A percentile compares a stretch with the other conserved stretches of the same genome.
These are phyloP conservation scores for Suhomyces faveliae DNA, from an alignment of 805 yeast genomes.

Conservation along the genomic window DNA sequence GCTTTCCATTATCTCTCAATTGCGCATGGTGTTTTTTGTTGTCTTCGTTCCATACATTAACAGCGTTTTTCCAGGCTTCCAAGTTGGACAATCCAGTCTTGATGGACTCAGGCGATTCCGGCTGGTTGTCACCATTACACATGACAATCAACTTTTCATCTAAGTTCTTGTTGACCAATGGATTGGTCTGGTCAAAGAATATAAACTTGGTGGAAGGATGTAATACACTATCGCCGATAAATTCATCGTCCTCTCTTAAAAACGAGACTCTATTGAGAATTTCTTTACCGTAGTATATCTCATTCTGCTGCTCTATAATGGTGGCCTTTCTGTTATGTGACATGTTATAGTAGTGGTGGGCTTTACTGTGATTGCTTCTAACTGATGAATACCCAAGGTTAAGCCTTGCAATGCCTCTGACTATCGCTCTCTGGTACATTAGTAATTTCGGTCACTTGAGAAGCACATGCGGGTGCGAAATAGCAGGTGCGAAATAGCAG, in stretches of 20 bases:
- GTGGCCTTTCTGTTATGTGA: conserved; percentile 7
- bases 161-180: conserved; percentile 31
- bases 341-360: conserved; percentile 10
- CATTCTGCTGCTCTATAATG: conserved; percentile 12
- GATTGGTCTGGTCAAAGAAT: conserved; percentile 34
- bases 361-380: neutral
- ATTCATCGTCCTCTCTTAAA: conserved; percentile 53
- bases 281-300: conserved; percentile 45
- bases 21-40: conserved; percentile 38
- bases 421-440: neutral
- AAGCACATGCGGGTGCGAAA: too few relatives aligned
- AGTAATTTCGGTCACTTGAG: neutral
- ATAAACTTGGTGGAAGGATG: conserved; percentile 52
- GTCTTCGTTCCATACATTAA: conserved; percentile 27
- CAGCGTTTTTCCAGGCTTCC: conserved; percentile 12
- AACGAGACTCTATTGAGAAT: conserved; percentile 65
- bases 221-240: conserved; percentile 44
- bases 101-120: conserved; percentile 15
- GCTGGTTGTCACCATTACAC: conserved; percentile 38
- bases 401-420: neutral
- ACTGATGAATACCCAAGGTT: neutral
- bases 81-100: conserved; percentile 21
- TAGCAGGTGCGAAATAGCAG: neutral
- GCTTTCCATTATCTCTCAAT: conserved; percentile 36
- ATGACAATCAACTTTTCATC: conserved; percentile 29